A percentile compares a stretch with the other conserved stretches of the same genome.
Evolutionary conservation across 305 asterid genomes (phyloP).

Genomic region (Ajuga reptans): DNA sequence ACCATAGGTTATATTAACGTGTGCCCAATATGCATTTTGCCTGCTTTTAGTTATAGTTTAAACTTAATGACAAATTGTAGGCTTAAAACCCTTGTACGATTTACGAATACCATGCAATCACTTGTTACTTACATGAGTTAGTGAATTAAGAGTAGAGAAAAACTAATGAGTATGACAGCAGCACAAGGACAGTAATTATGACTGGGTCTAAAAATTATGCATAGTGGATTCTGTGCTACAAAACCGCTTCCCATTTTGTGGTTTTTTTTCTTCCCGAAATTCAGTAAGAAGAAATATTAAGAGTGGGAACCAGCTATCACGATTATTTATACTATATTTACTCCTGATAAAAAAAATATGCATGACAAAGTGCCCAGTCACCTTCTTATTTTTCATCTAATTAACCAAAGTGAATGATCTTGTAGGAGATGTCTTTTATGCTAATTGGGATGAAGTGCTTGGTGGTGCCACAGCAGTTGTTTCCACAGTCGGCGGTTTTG

Average conservation of each 20-base stretch:
- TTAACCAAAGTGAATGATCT: constrained; percentile 10
- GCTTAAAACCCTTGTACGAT: no score
- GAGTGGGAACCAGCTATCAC: not conserved
- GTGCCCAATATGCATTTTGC: not conserved
- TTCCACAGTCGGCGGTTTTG: constrained; percentile 94
- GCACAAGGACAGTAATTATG: not conserved
- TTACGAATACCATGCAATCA: not conserved
- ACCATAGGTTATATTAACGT: not conserved
- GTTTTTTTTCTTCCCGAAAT: not conserved
- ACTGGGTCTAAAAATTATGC: not conserved
- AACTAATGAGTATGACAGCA: not conserved
- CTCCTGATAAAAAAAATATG: not conserved
- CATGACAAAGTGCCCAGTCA: not conserved
- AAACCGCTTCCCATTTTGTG: not conserved
- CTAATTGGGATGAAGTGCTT: constrained; percentile 89
- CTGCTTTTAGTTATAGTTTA: not conserved
- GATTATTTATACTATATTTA: not conserved
- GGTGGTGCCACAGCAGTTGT: constrained; percentile 82
- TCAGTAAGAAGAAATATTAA: not conserved
- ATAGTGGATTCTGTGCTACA: constrained; percentile 2
- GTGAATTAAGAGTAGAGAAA: not conserved
- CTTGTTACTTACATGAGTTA: not conserved
- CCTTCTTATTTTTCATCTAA: not conserved
- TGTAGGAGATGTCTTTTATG: constrained; percentile 90
- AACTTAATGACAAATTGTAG: not conserved